These are phyloP conservation scores for Haberlea rhodopensis DNA, from an alignment of 257 asterid species.

Conservation along the genomic window DNA sequence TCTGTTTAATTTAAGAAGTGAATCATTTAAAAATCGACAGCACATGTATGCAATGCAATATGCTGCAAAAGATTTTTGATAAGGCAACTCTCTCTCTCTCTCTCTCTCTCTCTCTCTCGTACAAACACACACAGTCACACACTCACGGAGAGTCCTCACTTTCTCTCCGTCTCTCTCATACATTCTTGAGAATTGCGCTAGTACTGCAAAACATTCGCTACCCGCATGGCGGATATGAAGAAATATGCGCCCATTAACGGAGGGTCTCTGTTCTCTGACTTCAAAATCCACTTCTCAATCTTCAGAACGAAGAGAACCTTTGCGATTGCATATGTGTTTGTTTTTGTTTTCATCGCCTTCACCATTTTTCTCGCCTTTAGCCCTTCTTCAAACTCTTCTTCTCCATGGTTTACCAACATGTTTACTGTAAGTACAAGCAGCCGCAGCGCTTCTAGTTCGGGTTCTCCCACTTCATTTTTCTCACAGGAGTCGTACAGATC, in stretches of 20 bases:
- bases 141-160: too few relatives aligned
- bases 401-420: slow-evolving; percentile 57
- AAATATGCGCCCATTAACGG: slow-evolving; percentile 60
- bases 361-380: slow-evolving; percentile 69
- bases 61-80: too few relatives aligned
- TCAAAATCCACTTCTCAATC: slow-evolving; percentile 49
- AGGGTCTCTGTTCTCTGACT: slow-evolving; percentile 49
- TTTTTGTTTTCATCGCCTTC: slow-evolving; percentile 60
- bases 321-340: slow-evolving; percentile 45
- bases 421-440: slow-evolving; percentile 22
- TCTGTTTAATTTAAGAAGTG: too few relatives aligned
- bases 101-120: not conserved
- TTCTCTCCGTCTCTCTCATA: slow-evolving; percentile 13
- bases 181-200: slow-evolving; percentile 9
- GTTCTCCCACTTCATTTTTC: slow-evolving; percentile 25
- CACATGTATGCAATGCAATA: too few relatives aligned
- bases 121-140: too few relatives aligned
- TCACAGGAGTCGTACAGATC: slow-evolving; percentile 43
- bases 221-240: slow-evolving; percentile 56
- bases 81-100: not conserved
- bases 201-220: not conserved
- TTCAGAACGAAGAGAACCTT: slow-evolving; percentile 42
- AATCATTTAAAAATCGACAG: too few relatives aligned
- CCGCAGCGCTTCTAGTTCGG: not conserved
- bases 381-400: slow-evolving; percentile 64